Evolutionary conservation across 768 basidiomycete species (phyloP), one percentile per base, ranked within the genome.

Genomic region (Lentinula sp.): DNA sequence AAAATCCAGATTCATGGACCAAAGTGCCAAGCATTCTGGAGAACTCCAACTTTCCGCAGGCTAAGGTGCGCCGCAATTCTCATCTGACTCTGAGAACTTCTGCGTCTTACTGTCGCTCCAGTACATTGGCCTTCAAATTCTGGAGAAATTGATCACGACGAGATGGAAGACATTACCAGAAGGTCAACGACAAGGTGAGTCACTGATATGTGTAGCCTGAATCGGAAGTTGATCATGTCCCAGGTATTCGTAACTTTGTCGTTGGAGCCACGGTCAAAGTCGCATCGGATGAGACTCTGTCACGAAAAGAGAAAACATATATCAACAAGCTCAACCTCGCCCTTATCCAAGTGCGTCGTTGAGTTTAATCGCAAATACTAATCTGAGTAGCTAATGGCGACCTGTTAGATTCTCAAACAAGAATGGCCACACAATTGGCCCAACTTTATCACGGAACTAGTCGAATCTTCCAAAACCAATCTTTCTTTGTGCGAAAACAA

Each of bases 401-500:
- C 20, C 33, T 12, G 12, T 18, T 69, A 99, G 95, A 97, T 99
- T 63, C 79, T 99, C 65, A 99, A 98, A 76, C 97, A 98, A 79
- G 97, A 98, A 73, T 99, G 97, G 97, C 96, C 96, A 28, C 93
- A 97, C 72, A 95, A 97, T 69, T 99, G 97, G 97, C 95, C 96
- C 36, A 91, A 84, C 20, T 98, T 98, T 79, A 97, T 98, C 68
- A 87, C 91, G 10, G 95, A 98, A 74, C 91, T 98, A 50, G 95
- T 98, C 62, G 90, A 95, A 66, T 97, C 96, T 7, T 98, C 96
- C 48, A 96, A 96, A 74, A 93, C 93, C 46, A 98, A 95, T 71
- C 85, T 98, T 43, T 88, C 92, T 2, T 84, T 98, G 35, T 98
- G 97, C 82, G 97, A 99, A 78, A 99, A 99, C 82, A 99, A 99